Evolutionary conservation across 2,329 filamentous ascomycete genomes (phyloP), one percentile per base, ranked within the genome.

Genomic region (Magnaporthiopsis poae): DNA sequence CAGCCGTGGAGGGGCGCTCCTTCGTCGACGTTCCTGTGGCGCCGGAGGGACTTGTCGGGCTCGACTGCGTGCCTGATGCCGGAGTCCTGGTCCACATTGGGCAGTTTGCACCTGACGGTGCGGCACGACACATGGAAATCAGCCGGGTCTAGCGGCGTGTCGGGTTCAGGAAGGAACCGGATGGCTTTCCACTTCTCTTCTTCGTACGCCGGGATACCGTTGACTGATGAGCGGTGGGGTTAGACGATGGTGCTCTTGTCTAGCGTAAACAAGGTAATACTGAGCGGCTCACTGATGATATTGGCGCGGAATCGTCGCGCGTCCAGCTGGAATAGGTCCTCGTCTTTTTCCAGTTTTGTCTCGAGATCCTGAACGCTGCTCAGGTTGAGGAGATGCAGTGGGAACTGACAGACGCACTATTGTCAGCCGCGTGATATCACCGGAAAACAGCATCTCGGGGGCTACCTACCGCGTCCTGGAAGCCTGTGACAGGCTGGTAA

Each of bases 161-260:
- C 78, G 2, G 76, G 76, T 7, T 79, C 79, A 9, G 78, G 76
- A 56, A 79, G 82, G 70, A 89, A 81, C 29, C 79, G 77, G 56
- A 91, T 80, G 35, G 77, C 80, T 68, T 85, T 87, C 90, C 90
- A 92, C 11, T 79, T 79, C 65, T 92, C 89, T 74, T 93, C 90
- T 25, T 86, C 83, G 71, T 89, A 91, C 5, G 87, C 80, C 1
- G 83, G 78, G 0, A 83, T 80, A 3, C 88, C 88, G 5, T 86
- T 84, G 64, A 71, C 70, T 70, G 25, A 25, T 15, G 5, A 60
- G 61, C 3, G 33, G 7, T 3, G 5, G 13, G 31, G 18, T 62
- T 31, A 62, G 31, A 21, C 29, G 13, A 62, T 36, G 56, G 63
- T 70, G 68, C 70, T 59, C 71, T 61, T 21, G 29, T 59, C 71